Evolutionary conservation across 192 early-diverging fungal species (phyloP), one percentile per base, ranked within the genome.

Genomic region (Coemansia sp.): DNA sequence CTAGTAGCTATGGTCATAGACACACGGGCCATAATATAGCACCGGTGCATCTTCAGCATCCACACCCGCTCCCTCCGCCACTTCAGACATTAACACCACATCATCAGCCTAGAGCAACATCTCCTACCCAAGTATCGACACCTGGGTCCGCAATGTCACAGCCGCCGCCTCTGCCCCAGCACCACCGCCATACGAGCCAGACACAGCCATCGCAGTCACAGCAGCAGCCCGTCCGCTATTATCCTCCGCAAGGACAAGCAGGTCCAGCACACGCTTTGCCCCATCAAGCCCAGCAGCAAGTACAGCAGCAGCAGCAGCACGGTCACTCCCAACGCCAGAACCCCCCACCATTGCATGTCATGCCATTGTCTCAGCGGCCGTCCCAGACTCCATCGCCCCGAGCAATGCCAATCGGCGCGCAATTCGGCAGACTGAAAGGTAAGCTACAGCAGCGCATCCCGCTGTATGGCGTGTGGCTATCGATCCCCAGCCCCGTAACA

Each of bases 381-480:
- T 74, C 72, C 18, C 73, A 59, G 9, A 70, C 68, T 20, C 33
- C 43, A 25, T 65, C 72, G 28, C 72, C 66, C 4, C 51, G 52
- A 8, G 49, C 53, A 12, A 20, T 31, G 20, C n/a, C 57, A 4
- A 34, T 62, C 12, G 64, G 61, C 4, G 43, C 49, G 34, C 67
- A 34, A 29, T 63, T 73, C 33, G 56, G 60, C 37, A 70, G 80
- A 42, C 69, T 82, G 30, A 67, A 67, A 25, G 49, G 37, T 12
- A 67, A 64, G 68, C 58, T 82, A 48, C 71, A 53, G 43, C 71
- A 76, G 48, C 70, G 68, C 52, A 53, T 74, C 4, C 71, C 80
- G 2, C 75, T 63, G 51, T 74, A 74, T 67, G 80, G 80, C 30
- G 64, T 82, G 7, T 82, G 80, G 80, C 71, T 82, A 23, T 61